Base-by-base conservation (phyloP, 73 alveolate genomes). In the Symbiodinium pilosum region DNA sequence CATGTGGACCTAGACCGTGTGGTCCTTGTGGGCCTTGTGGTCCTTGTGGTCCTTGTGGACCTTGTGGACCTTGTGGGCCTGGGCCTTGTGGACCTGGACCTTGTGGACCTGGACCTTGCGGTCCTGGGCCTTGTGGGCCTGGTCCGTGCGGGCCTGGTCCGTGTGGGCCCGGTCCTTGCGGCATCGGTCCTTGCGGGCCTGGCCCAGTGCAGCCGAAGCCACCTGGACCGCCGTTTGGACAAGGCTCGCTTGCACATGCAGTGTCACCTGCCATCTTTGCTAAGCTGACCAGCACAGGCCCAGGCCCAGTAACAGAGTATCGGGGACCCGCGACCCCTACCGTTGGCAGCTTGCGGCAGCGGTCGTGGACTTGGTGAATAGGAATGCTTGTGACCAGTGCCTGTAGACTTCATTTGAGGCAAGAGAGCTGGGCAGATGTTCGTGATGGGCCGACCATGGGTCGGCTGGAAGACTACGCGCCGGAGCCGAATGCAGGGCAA, bases 341-440 rank as follows among this genome's bases (percentile, higher is more conserved):
- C 39, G 81, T 64, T 64, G 81, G 81, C 12, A 64, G 81, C 81
- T 28, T 38, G 0, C 81, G 81, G 38, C 3, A 32, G 18, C 81
- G 81, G 81, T 64, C 81, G 38, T 28, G 12, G 34, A 38, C 81
- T 38, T 38, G 38, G 81, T 28, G 18, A 20, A n/a, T 24, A 24
- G 73, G 26, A 54, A 26, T 3, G 20, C 73, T 54, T 30, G n/a
- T n/a, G n/a, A n/a, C n/a, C n/a, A n/a, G n/a, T n/a, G 30, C 4
- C 2, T 16, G 30, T 9, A 26, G 73, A 5, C 20, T 54, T 26
- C 73, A 54, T 26, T 30, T 26, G 87, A 89, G 95, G 95, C 95
- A 41, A 24, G 95, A 89, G 47, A 89, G 95, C n/a, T 89, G 95
- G 95, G 95, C 95, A 64, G 95, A 89, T 26, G 95, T 89, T 5